Conservation (phyloP, 345 rosid species). For the Corymbia maculata region DNA sequence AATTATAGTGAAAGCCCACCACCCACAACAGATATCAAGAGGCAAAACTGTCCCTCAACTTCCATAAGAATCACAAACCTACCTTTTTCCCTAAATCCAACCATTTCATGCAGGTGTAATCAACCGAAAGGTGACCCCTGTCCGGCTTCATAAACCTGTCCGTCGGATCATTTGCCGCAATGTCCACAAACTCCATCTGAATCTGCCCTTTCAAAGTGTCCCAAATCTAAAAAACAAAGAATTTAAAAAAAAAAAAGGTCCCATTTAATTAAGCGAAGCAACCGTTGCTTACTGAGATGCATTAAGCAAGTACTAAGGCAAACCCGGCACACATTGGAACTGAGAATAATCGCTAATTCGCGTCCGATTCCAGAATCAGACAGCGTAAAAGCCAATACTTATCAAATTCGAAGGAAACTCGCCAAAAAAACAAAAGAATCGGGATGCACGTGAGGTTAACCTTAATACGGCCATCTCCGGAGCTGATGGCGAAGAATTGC, state of each 20-base stretch:
- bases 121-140: constrained; percentile 60
- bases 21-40: not conserved
- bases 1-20: not conserved
- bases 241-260: not conserved
- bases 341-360: not conserved
- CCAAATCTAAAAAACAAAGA: constrained; percentile 43
- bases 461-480: constrained; percentile 90
- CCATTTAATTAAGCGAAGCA: not conserved
- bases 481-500: constrained; percentile 68
- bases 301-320: not conserved
- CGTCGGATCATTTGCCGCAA: constrained; percentile 29
- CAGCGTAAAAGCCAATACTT: not conserved
- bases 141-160: constrained; percentile 27
- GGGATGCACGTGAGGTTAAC: constrained; percentile 4
- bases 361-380: not conserved
- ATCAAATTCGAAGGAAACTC: not conserved
- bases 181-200: constrained; percentile 76
- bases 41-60: not conserved
- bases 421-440: not conserved
- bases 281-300: not conserved
- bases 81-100: constrained; percentile 57
- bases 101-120: constrained; percentile 87
- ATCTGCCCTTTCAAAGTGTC: constrained; percentile 62
- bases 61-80: not conserved
- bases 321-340: not conserved